These are phyloP conservation scores for Clavispora fructus DNA, from an alignment of 805 yeast species.

Conservation along the genomic window DNA sequence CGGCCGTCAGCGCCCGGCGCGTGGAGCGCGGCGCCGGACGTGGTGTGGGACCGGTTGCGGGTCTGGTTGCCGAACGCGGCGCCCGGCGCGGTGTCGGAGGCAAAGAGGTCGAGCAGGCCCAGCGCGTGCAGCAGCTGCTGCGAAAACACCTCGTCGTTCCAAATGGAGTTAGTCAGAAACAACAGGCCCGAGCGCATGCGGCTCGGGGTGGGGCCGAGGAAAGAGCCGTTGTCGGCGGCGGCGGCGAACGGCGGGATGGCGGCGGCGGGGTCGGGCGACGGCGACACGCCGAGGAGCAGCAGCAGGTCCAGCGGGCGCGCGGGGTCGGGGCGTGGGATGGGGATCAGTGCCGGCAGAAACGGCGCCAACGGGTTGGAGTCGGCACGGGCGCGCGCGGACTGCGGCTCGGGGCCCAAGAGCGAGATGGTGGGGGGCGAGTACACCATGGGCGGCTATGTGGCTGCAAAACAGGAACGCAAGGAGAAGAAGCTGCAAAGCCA, in stretches of 20 bases:
- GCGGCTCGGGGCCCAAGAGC: conserved; percentile 7
- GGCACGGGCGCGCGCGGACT: conserved; percentile 4
- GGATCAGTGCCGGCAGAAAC: conserved; percentile 1
- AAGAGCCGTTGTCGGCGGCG: background rate
- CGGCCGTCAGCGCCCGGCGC: conserved; percentile 14
- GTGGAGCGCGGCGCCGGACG: conserved; percentile 31
- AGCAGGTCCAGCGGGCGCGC: conserved; percentile 2
- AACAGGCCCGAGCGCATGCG: conserved; percentile 56
- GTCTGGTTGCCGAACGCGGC: conserved; percentile 4
- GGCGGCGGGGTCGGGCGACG: conserved; percentile 4
- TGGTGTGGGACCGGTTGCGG: conserved; percentile 46
- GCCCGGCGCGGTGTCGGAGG: conserved; percentile 14
- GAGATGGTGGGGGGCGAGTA: conserved; percentile 8
- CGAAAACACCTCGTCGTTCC: conserved; percentile 45
- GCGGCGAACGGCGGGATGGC: background rate
- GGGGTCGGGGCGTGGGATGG: background rate
- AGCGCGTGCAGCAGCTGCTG: conserved; percentile 10
- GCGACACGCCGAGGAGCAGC: conserved; percentile 11
- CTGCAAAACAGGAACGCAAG: too few relatives aligned
- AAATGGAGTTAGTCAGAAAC: conserved; percentile 46
- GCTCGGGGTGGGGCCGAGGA: conserved; percentile 3
- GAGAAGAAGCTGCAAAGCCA: too few relatives aligned
- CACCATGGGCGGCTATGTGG: background rate
- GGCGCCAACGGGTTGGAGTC: conserved; percentile 6
- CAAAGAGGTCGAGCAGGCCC: conserved; percentile 8